Base-by-base conservation (phyloP, 495 filamentous ascomycete genomes). In the Penicillium maclennaniae region DNA sequence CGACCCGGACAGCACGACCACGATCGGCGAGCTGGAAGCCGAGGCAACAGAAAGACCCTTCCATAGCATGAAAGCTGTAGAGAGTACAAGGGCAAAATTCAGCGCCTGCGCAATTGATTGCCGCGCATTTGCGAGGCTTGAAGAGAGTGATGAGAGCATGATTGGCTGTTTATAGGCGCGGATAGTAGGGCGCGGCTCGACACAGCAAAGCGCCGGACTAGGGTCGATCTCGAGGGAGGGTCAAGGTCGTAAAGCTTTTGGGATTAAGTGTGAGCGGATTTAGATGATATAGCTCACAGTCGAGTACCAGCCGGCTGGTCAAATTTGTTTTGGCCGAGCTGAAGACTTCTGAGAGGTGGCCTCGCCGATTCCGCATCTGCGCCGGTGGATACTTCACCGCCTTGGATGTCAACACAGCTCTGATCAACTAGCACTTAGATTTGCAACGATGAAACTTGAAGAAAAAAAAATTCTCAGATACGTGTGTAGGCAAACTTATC, bases 51-150 rank as follows among this genome's bases (percentile, higher is more conserved):
- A 93, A 41, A 98, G 82, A 7, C 88, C 88, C 73, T 98, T 98
- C 93, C 92, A 97, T 70, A 96, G 83, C 92, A 97, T 97, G 69
- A 96, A 96, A 0, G 92, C 92, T 4, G 92, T 96, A 14, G 87
- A 91, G 15, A 97, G 85, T 45, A 97, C 91, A 40, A 99, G 83
- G 7, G 84, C 95, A 69, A 99, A 97, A 68, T 96, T 97, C 63
- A 99, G 84, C 55, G 92, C 69, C 74, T 97, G 95, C n/a, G 87
- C 80, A 56, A 90, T 82, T 31, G 88, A 81, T 60, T 93, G 91
- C 60, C 92, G 89, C 47, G 91, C 86, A 63, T 91, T 88, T 56
- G 75, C 69, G 49, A 92, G 72, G 45, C 63, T 73, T 34, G 67
- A 67, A 54, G 73, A 70, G 31, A 96, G 75, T 31, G 78, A 72